Conservation (phyloP, 352 stramenopile genomes). For the Globisporangium takayamanum region DNA sequence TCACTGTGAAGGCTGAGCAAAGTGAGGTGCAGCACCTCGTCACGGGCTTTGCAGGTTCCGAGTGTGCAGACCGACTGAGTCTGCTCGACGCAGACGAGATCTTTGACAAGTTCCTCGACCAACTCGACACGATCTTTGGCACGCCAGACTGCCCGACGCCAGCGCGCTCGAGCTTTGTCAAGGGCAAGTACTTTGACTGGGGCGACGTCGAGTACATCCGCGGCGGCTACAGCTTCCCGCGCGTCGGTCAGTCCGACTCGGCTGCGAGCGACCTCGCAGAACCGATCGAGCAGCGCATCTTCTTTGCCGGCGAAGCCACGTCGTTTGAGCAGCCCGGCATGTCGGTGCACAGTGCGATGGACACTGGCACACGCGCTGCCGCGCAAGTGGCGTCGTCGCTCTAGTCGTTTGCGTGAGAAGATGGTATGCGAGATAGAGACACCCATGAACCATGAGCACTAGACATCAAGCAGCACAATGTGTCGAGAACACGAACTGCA, state of each 20-base stretch:
- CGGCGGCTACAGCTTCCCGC: conserved; percentile 72
- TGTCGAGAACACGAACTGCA: not conserved
- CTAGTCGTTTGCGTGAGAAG: not conserved
- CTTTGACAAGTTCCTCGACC: conserved; percentile 52
- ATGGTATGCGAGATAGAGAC: not conserved
- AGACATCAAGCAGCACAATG: not conserved
- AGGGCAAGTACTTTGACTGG: conserved; percentile 77
- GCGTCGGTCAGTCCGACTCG: conserved; percentile 58
- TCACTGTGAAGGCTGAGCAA: conserved; percentile 9
- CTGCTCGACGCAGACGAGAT: conserved; percentile 42
- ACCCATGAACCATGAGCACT: not conserved
- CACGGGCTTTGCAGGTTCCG: conserved; percentile 64
- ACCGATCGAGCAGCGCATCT: conserved; percentile 57
- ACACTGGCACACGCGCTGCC: conserved; percentile 68
- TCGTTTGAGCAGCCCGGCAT: conserved; percentile 78
- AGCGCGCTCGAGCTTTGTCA: conserved; percentile 54
- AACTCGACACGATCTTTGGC: conserved; percentile 75
- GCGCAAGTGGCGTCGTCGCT: conserved; percentile 43
- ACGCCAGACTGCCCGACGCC: conserved; percentile 46
- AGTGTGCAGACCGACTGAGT: conserved; percentile 54
- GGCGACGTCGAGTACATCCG: conserved; percentile 59
- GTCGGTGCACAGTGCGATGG: conserved; percentile 76
- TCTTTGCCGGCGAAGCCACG: conserved; percentile 79
- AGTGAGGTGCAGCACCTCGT: conserved; percentile 54
- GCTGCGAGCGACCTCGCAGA: conserved; percentile 51